phyloP scores from a whole-genome alignment of 495 filamentous ascomycete species.

The Penicillium samsonianum region DNA sequence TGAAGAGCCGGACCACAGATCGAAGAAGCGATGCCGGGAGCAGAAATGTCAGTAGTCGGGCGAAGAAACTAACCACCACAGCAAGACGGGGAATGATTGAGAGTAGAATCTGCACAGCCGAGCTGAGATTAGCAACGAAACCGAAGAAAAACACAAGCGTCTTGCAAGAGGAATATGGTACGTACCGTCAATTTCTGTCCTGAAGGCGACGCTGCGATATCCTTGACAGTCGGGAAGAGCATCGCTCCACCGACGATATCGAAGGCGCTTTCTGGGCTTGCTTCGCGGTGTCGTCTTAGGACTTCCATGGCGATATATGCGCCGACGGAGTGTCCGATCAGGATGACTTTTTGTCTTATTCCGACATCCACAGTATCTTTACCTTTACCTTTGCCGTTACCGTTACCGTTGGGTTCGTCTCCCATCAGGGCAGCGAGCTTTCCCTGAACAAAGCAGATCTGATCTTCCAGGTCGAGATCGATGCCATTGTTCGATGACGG shows the following conservation, averaged over 20 bases:
- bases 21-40: constrained; percentile 47
- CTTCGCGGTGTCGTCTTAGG: constrained; percentile 53
- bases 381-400: too few species aligned
- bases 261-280: constrained; percentile 28
- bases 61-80: constrained; percentile 52
- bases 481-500: background rate
- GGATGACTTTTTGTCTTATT: constrained; percentile 55
- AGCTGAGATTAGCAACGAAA: background rate
- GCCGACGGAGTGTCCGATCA: constrained; percentile 85
- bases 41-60: constrained; percentile 46
- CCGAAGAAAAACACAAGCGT: constrained; percentile 9
- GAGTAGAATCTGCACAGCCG: constrained; percentile 38
- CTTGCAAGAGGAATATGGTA: constrained; percentile 17
- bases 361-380: background rate
- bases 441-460: constrained; percentile 55
- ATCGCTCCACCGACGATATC: constrained; percentile 63
- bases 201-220: constrained; percentile 66
- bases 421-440: constrained; percentile 27
- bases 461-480: constrained; percentile 54
- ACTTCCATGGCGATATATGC: constrained; percentile 76
- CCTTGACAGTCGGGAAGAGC: constrained; percentile 76
- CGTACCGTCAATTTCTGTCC: constrained; percentile 60
- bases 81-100: constrained; percentile 57
- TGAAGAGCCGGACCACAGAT: constrained; percentile 46
- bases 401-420: background rate